These are phyloP conservation scores for Cylindrotheca closterium DNA, from an alignment of 108 stramenopile species.

Conservation along the genomic window DNA sequence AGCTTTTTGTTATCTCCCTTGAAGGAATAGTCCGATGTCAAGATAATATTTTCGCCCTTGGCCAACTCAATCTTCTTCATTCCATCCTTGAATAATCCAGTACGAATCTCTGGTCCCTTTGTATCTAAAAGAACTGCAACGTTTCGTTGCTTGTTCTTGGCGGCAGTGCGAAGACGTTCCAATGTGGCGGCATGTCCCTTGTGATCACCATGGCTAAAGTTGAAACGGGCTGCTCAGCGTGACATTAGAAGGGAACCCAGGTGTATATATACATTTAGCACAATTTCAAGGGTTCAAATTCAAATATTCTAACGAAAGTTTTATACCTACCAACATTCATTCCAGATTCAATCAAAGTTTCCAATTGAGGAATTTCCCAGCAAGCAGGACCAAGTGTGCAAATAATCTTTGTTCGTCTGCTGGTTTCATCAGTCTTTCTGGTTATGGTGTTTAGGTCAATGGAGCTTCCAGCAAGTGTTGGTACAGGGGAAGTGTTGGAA, in stretches of 20 bases:
- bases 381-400: constrained; percentile 85
- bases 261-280: neutral
- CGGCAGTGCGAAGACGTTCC: constrained; percentile 65
- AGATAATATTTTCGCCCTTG: constrained; percentile 66
- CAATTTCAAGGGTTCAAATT: too few relatives aligned
- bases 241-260: neutral
- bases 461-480: constrained; percentile 52
- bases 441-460: constrained; percentile 42
- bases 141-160: constrained; percentile 62
- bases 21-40: constrained; percentile 78
- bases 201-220: constrained; percentile 85
- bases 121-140: constrained; percentile 84
- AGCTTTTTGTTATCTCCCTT: constrained; percentile 79
- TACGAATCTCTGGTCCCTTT: constrained; percentile 93
- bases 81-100: constrained; percentile 83
- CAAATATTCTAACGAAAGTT: too few relatives aligned
- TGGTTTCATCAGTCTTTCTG: constrained; percentile 29
- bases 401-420: constrained; percentile 73
- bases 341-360: constrained; percentile 77
- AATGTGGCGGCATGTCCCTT: constrained; percentile 61
- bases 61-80: constrained; percentile 64
- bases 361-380: constrained; percentile 67
- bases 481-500: constrained; percentile 66
- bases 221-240: constrained; percentile 62
- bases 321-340: constrained; percentile 65